Evolutionary conservation across 495 filamentous ascomycete genomes (phyloP).

Genomic region (Evansstolkia leycettana): DNA sequence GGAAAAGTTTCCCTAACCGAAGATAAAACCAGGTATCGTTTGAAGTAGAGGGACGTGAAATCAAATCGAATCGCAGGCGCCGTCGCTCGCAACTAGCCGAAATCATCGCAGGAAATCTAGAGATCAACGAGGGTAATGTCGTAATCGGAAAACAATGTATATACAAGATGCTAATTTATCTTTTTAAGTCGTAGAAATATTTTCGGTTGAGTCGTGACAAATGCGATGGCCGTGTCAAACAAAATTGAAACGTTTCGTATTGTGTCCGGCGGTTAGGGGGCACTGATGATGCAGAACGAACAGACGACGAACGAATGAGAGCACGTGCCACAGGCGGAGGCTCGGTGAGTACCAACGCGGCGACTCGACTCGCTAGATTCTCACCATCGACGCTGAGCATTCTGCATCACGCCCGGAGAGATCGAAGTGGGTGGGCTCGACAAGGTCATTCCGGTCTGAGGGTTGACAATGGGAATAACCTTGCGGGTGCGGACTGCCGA

Average conservation of each 20-base stretch:
- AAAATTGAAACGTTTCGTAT: constrained; percentile 21
- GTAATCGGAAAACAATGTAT: constrained; percentile 12
- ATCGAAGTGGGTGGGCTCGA: constrained; percentile 86
- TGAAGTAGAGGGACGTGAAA: constrained; percentile 20
- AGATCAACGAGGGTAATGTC: constrained; percentile 21
- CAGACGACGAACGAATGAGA: constrained; percentile 20
- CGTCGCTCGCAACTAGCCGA: constrained; percentile 35
- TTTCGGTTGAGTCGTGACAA: constrained; percentile 1
- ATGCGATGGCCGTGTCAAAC: constrained; percentile 14
- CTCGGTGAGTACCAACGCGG: constrained; percentile 15
- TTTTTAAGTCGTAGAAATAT: constrained; percentile 10
- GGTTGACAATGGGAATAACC: constrained; percentile 97
- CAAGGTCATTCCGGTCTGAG: constrained; percentile 75
- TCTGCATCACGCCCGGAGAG: constrained; percentile 77
- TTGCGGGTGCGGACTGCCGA: constrained; percentile 80
- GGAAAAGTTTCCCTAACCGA: constrained; percentile 28
- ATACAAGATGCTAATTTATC: constrained; percentile 28
- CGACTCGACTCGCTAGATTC: constrained; percentile 12
- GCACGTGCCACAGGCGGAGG: constrained; percentile 20
- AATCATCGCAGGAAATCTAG: constrained; percentile 31
- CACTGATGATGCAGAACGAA: constrained; percentile 32
- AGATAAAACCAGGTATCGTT: constrained; percentile 31
- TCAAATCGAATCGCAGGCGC: constrained; percentile 32
- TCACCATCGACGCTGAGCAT: constrained; percentile 53
- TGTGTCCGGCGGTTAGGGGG: constrained; percentile 30